Evolutionary conservation across 345 rosid species (phyloP), one percentile per base, ranked within the genome.

Genomic region (Dipteronia dyeriana): DNA sequence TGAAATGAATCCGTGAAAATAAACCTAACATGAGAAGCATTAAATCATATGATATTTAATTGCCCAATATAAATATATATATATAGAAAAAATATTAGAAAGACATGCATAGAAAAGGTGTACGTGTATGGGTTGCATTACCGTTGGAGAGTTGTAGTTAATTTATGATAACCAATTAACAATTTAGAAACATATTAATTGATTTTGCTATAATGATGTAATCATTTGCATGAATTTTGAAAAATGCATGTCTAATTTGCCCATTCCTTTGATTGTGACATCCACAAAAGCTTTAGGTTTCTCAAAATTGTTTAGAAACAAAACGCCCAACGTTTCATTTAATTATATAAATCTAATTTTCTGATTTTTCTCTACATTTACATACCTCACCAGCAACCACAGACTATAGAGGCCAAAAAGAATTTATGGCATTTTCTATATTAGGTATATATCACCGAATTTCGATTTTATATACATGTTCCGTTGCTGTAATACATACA

Each of bases 11-110:
- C 66, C 57, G 45, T 41, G 54, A 59, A 43, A 73, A 61, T 61
- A 43, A 53, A 61, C 68, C 57, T 61, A 17, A 73, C 26, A 13
- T 20, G 67, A 57, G 76, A 43, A 12, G 67, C 76, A 59, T 73
- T 73, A 20, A 73, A 41, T 23, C 31, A 39, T 23, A 23, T 22
- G 54, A 7, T 57, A 41, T 41, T 7, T 41, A 41, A 9, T 41
- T 41, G 45, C 45, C 38, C 38, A 34, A 34, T 26, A 26, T 26
- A 26, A 0, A 26, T 26, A 26, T 26, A 26, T 26, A 26, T 26
- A 26, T 26, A 26, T 34, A 34, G 38, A 34, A 34, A 31, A 34
- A 34, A 34, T 34, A 34, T 34, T 34, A 34, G 0, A 69, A 29
- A 23, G 60, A 69, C 17, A 47, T 7, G 23, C 20, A 68, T 9